Conservation (phyloP, 305 asterid genomes). For the Stenogyne calaminthoides region DNA sequence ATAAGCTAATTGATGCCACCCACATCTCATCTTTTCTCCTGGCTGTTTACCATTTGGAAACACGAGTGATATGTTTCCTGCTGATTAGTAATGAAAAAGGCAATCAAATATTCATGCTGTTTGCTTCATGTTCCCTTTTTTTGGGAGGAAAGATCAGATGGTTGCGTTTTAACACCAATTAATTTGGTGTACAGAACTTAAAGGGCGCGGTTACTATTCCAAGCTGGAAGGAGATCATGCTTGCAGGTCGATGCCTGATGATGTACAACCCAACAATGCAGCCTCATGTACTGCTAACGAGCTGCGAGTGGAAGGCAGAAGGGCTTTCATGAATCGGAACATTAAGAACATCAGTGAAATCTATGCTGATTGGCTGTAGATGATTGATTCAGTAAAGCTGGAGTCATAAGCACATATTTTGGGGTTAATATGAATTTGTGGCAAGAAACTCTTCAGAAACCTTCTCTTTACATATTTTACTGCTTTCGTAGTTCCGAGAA, state of each 20-base stretch:
- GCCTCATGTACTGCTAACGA: slow-evolving; percentile 13
- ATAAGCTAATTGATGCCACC: not conserved
- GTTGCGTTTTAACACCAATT: slow-evolving; percentile 23
- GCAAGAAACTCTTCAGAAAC: not conserved
- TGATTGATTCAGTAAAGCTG: slow-evolving; percentile 16
- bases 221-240: slow-evolving; percentile 5
- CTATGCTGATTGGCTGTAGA: slow-evolving; percentile 64
- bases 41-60: not conserved
- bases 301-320: slow-evolving; percentile 30
- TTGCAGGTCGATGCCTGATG: slow-evolving; percentile 16
- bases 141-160: not conserved
- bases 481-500: slow-evolving; percentile 5
- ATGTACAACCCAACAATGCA: slow-evolving; percentile 26
- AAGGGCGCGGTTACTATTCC: slow-evolving; percentile 10
- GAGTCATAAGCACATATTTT: not conserved
- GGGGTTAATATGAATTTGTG: slow-evolving; percentile 8
- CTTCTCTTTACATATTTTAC: slow-evolving; percentile 2
- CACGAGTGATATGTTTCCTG: not conserved
- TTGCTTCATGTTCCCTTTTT: not conserved
- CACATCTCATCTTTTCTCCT: not conserved
- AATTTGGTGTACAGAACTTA: slow-evolving; percentile 46
- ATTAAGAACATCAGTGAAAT: slow-evolving; percentile 38
- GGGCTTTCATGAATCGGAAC: slow-evolving; percentile 27
- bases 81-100: not conserved
- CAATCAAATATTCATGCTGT: not conserved